These are phyloP conservation scores for Arthroderma uncinatum DNA, from an alignment of 2,329 filamentous ascomycete genomes.

Conservation along the genomic window DNA sequence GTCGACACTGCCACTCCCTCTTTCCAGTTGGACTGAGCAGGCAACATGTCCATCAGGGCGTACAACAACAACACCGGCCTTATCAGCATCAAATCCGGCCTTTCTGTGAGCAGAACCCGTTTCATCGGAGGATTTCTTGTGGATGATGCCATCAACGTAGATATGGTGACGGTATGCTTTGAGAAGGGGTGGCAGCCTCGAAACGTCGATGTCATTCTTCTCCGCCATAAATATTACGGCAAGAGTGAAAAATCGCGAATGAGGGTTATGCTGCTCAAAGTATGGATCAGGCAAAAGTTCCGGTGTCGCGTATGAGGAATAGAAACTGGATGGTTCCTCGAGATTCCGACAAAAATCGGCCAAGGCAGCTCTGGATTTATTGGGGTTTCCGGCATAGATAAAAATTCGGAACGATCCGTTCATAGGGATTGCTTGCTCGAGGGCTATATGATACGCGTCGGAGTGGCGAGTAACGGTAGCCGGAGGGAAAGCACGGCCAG, in stretches of 20 bases:
- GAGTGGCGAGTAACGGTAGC: conserved; percentile 75
- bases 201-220: conserved; percentile 60
- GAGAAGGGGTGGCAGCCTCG: conserved; percentile 54
- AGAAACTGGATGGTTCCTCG: conserved; percentile 58
- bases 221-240: conserved; percentile 62
- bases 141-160: conserved; percentile 75
- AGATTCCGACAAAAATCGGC: conserved; percentile 58
- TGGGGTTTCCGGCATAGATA: conserved; percentile 64
- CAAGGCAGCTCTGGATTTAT: conserved; percentile 51
- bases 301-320: conserved; percentile 48
- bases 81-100: conserved; percentile 64
- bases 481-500: conserved; percentile 66
- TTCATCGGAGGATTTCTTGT: conserved; percentile 57
- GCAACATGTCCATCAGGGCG: conserved; percentile 81
- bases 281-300: conserved; percentile 49
- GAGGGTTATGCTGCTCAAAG: conserved; percentile 75
- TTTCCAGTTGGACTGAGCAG: conserved; percentile 58
- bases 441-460: conserved; percentile 78
- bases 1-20: conserved; percentile 68
- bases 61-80: conserved; percentile 70
- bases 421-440: conserved; percentile 79
- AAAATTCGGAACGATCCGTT: conserved; percentile 84
- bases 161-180: conserved; percentile 69
- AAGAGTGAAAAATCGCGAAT: conserved; percentile 70
- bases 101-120: conserved; percentile 71